These are phyloP conservation scores for Peronospora destructor DNA, from an alignment of 352 stramenopile species.

Conservation along the genomic window DNA sequence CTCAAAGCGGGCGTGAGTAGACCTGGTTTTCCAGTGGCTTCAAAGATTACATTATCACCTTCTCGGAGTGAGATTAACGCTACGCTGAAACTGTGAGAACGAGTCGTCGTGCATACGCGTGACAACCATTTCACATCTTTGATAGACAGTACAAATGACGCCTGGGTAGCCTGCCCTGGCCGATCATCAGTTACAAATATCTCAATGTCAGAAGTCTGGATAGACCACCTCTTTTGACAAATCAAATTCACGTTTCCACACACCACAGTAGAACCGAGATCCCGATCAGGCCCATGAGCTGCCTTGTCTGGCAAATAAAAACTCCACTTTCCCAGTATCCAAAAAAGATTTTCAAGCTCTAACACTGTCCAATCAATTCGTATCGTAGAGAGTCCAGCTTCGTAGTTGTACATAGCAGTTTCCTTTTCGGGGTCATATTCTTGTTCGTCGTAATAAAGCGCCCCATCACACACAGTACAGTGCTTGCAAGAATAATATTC, in stretches of 20 bases:
- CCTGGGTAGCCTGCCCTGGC: slow-evolving; percentile 4
- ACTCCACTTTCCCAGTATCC: slow-evolving; percentile 69
- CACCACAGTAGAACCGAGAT: slow-evolving; percentile 27
- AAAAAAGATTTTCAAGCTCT: slow-evolving; percentile 60
- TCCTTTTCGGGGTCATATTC: slow-evolving; percentile 27
- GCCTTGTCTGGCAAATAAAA: slow-evolving; percentile 56
- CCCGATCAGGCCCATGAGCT: slow-evolving; percentile 14
- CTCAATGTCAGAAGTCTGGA: slow-evolving; percentile 27
- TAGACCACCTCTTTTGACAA: slow-evolving; percentile 28
- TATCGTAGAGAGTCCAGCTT: slow-evolving; percentile 40
- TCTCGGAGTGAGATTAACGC: slow-evolving; percentile 31
- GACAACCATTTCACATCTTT: slow-evolving; percentile 32
- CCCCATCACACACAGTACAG: slow-evolving; percentile 16
- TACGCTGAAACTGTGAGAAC: slow-evolving; percentile 23
- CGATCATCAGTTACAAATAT: slow-evolving; percentile 30
- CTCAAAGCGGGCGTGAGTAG: slow-evolving; percentile 37
- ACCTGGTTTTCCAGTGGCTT: slow-evolving; percentile 32
- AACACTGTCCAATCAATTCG: slow-evolving; percentile 40
- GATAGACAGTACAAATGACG: slow-evolving; percentile 24
- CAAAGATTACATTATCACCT: slow-evolving; percentile 29
- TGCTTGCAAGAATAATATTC: slow-evolving; percentile 45
- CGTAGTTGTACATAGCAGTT: slow-evolving; percentile 67
- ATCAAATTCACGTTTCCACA: slow-evolving; percentile 22
- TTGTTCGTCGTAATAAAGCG: slow-evolving; percentile 18
- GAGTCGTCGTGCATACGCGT: slow-evolving; percentile 30